Evolutionary conservation across 257 asterid species (phyloP), one percentile per base, ranked within the genome.

Genomic region (Salvia hispanica): DNA sequence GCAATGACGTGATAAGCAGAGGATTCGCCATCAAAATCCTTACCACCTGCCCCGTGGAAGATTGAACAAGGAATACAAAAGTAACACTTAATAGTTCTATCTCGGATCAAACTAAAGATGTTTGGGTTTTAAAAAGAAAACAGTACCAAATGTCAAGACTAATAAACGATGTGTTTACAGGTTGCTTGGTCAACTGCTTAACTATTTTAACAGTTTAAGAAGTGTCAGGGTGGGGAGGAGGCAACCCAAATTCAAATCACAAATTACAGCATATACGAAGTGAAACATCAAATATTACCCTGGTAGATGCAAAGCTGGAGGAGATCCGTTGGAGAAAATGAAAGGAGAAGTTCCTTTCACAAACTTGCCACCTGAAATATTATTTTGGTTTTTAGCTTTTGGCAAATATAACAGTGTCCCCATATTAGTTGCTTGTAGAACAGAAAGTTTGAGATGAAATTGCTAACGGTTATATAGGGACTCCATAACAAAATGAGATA

Each of bases 311-410:
- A 65, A 87, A 75, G 63, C 73, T 66, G 64, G 87, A 65, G 76
- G 74, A 28, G 67, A 87, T 73, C 85, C 84, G 64, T 36, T 58
- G 86, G 65, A 71, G 70, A 80, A 76, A 80, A 59, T 68, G 46
- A 75, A 77, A 84, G 74, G 82, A 40, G 60, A 74, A 79, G 66
- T 74, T 82, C 63, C 83, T 78, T 76, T 82, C 98, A 82, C 83
- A 69, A 65, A 76, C 71, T 69, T 77, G 90, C 85, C 84, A 86
- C 86, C 98, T 93, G 85, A 79, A 83, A 85, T 54, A 43, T 70
- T 40, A 74, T 55, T 60, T 76, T 67, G 54, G 60, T 76, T 74
- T 76, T 74, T 48, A 77, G 77, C 77, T 48, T 62, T 43, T 65
- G 42, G 58, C 2, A 25, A 25, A 25, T 25, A 25, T 25, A 25